Base-by-base conservation (phyloP, 2,329 filamentous ascomycete genomes). In the Albophoma yamanashiensis region DNA sequence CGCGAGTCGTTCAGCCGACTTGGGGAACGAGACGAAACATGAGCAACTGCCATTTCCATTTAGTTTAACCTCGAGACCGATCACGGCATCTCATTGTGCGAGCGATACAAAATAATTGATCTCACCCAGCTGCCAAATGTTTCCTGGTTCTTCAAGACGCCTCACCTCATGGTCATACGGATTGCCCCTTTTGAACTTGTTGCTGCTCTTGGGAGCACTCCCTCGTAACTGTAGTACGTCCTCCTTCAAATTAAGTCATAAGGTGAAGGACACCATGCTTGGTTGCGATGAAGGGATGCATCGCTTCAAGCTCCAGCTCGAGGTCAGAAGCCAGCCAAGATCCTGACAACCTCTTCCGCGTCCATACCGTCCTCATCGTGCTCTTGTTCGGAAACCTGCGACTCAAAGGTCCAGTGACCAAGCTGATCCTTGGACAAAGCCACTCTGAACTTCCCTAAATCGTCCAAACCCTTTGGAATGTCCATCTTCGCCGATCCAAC, bases 361-460 rank as follows among this genome's bases (percentile, higher is more conserved):
- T 38, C 31, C 31, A 53, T 36, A 17, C 9, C 20, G 7, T 60
- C 58, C 12, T 57, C 38, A 22, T 55, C 45, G 3, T 53, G 14
- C 50, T 36, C 43, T 8, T 45, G 55, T 14, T 20, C 38, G 7
- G 42, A 34, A 12, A 47, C 59, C 3, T 59, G 58, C 27, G 64
- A 61, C 61, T 68, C 70, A 66, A 75, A 75, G n/a, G 69, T 64
- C 73, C 73, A 76, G 58, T 72, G 64, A 4, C 73, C 73, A 40
- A 71, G 67, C 27, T 71, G 65, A 34, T 65, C 64, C 22, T 70
- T 69, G 52, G 70, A 64, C 63, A 76, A 59, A 27, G 74, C 73
- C 27, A 76, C 67, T 60, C 69, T 68, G 15, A 67, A 67, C 9
- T 69, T 62, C 2, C 71, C 73, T 12, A 75, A 64, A n/a, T 71